Percentiles rank a stretch among this genome's conserved stretches.
phyloP scores from a whole-genome alignment of 805 yeast genomes.

The Wickerhamiella qilinensis region DNA sequence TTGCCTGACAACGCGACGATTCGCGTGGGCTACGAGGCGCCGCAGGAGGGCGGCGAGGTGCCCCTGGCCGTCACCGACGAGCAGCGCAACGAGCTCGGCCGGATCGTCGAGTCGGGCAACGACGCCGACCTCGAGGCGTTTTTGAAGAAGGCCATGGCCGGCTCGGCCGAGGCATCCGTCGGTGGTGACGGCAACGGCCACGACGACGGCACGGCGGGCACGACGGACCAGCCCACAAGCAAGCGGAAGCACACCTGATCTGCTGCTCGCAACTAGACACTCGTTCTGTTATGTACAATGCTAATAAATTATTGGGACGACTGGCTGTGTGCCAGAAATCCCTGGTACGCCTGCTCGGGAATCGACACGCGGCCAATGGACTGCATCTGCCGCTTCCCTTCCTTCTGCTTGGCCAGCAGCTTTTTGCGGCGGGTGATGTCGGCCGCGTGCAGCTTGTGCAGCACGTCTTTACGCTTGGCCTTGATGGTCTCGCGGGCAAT shows the following conservation, averaged over 20 bases:
- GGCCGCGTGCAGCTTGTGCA: slow-evolving; percentile 83
- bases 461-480: slow-evolving; percentile 88
- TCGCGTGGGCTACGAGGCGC: slow-evolving; percentile 14
- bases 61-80: slow-evolving; percentile 20
- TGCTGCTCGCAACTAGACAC: background rate
- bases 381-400: slow-evolving; percentile 78
- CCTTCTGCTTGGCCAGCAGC: slow-evolving; percentile 74
- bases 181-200: background rate
- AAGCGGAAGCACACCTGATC: background rate
- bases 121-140: slow-evolving; percentile 60
- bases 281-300: background rate
- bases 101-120: slow-evolving; percentile 60
- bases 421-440: slow-evolving; percentile 84
- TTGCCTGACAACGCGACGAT: slow-evolving; percentile 15
- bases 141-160: slow-evolving; percentile 41
- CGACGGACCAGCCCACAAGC: background rate
- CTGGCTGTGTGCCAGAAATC: slow-evolving; percentile 35
- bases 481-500: slow-evolving; percentile 86
- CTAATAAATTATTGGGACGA: slow-evolving; percentile 6
- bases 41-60: slow-evolving; percentile 29
- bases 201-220: background rate
- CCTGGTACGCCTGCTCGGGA: slow-evolving; percentile 76
- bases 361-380: slow-evolving; percentile 63
- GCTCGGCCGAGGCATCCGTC: background rate
- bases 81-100: slow-evolving; percentile 48